Base-by-base conservation (phyloP, 768 basidiomycete genomes). In the Leucocoprinus birnbaumii region DNA sequence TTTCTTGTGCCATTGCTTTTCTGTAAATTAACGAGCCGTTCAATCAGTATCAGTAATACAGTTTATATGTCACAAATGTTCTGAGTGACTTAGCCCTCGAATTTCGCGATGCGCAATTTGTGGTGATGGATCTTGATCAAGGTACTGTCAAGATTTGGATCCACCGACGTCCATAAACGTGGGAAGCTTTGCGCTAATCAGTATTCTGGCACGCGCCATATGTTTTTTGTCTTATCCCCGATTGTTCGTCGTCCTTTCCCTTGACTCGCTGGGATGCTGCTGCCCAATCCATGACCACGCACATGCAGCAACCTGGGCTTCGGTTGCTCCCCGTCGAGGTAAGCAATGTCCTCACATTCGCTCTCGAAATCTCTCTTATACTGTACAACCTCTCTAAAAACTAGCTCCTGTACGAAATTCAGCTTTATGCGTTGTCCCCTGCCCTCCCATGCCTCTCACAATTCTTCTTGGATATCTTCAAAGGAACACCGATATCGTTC, bases 321-420 rank as follows among this genome's bases (percentile, higher is more conserved):
- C 50, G 53, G 31, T 25, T 35, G 3, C 40, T 61, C 25, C 58
- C 60, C 21, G 54, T 56, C n/a, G 60, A 60, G 42, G 57, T 61
- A 40, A 25, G 54, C n/a, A 3, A 10, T 42, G 0, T 46, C 24
- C 24, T 11, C 26, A 26, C 38, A 5, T 25, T 49, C 31, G 18
- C 42, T 37, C 31, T 51, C 19, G 25, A 10, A 41, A 62, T 53
- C 62, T 62, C 57, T 37, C 6, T 18, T 38, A 21, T 49, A 18
- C 34, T 47, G n/a, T 35, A 31, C 61, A 10, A 22, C 34, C 7
- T 6, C 31, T 31, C 31, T 31, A 5, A 31, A 31, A 31, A 16
- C 24, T 14, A 55, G 94, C 76, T 98, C 8, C 68, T 95, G 0
- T 86, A 88, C 61, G 83, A 93, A 53, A 78, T 96, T 13, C 88